A percentile compares a stretch with the other conserved stretches of the same genome.
These are phyloP conservation scores for Saxophila tyrrhenica DNA, from an alignment of 495 filamentous ascomycete genomes.

Conservation along the genomic window DNA sequence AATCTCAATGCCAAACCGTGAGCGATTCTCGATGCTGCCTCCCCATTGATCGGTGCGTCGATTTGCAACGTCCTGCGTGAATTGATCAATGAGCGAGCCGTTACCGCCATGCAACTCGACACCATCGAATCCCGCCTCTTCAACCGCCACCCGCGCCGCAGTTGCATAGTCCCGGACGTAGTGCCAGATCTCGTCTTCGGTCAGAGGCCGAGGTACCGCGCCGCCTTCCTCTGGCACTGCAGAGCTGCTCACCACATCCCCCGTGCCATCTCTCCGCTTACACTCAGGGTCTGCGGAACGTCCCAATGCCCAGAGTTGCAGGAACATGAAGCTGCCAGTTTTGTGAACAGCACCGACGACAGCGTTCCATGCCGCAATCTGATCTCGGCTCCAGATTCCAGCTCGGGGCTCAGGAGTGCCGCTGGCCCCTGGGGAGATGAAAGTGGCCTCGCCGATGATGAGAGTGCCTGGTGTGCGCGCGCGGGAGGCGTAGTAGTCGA, in stretches of 20 bases:
- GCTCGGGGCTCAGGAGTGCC: constrained; percentile 42
- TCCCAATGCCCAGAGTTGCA: constrained; percentile 59
- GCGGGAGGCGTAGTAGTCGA: constrained; percentile 52
- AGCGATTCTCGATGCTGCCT: constrained; percentile 60
- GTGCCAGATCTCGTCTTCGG: constrained; percentile 45
- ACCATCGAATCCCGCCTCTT: constrained; percentile 59
- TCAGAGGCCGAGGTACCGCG: constrained; percentile 40
- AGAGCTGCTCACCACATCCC: constrained; percentile 14
- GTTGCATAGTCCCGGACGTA: constrained; percentile 47
- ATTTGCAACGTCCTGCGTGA: constrained; percentile 52
- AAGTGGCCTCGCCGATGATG: constrained; percentile 53
- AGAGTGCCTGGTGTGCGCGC: constrained; percentile 47
- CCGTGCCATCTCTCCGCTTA: constrained; percentile 29
- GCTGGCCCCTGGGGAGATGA: constrained; percentile 46
- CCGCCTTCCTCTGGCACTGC: constrained; percentile 30
- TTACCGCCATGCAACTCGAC: constrained; percentile 68
- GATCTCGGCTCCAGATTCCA: constrained; percentile 50
- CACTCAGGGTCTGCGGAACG: constrained; percentile 39
- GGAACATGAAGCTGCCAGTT: constrained; percentile 50
- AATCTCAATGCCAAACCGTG: constrained; percentile 53
- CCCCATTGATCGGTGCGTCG: constrained; percentile 55
- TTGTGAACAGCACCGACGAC: constrained; percentile 57
- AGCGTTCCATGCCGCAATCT: constrained; percentile 50
- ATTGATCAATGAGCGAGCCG: constrained; percentile 67
- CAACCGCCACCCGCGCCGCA: constrained; percentile 53